Evolutionary conservation across 2,329 filamentous ascomycete species (phyloP), one percentile per base, ranked within the genome.

Genomic region (Aspergillus pseudoglaucus): DNA sequence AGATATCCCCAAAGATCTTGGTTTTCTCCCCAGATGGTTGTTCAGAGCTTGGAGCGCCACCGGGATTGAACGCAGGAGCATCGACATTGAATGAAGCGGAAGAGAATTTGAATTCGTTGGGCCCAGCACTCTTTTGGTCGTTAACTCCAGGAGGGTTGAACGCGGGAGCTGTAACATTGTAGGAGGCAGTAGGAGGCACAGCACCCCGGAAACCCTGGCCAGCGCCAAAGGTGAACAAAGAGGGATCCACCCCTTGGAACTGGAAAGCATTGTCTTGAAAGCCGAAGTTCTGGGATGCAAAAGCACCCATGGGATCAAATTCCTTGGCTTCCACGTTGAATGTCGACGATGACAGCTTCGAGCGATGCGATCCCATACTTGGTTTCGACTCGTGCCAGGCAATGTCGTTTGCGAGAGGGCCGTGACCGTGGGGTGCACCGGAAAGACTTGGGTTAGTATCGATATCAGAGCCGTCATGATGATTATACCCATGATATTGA

Each of bases 241-340:
- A 48, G 8, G 59, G 55, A 23, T 53, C 56, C 45, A 56, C 57
- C 32, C 52, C 58, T 27, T 61, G 61, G 53, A 73, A 69, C 47
- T 72, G 67, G 59, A 78, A 76, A 18, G 61, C 58, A 46, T 64
- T 63, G 40, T 63, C 62, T 40, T 69, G 68, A 14, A 75, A 75
- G 2, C 73, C 65, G 50, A 71, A 69, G 38, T 63, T 63, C 14
- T 66, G 70, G 14, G 76, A 69, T 39, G 69, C 71, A 57, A 80
- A 80, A 2, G 75, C 71, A 14, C 71, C 70, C 32, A 67, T 67
- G 6, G 80, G 79, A 47, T 85, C 88, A 75, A 96, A 96, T 61
- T 93, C 88, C 42, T 90, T 87, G 0, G 91, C 91, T 53, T 85
- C 82, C 25, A 94, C 90, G 59, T 97, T 97, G 57, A 97, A 79